phyloP scores from a whole-genome alignment of 352 stramenopile genomes.

The Phytophthora fragariae region DNA sequence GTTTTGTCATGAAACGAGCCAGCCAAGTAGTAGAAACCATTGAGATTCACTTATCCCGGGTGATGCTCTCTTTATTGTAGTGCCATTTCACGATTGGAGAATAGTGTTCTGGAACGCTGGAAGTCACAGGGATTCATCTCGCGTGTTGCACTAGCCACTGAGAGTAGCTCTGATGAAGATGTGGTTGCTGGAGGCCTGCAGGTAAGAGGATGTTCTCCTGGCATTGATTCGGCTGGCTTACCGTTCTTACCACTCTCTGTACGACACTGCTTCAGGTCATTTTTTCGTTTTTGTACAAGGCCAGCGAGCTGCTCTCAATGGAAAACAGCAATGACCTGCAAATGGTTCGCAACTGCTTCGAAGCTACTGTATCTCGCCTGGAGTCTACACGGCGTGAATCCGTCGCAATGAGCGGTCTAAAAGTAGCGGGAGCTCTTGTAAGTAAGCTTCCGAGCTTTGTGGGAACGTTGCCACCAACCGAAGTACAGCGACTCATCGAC shows the following conservation, averaged over 20 bases:
- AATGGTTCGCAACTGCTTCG: constrained; percentile 38
- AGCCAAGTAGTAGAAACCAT: not conserved
- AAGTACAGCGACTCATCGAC: constrained; percentile 42
- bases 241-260: constrained; percentile 8
- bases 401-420: constrained; percentile 63
- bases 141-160: constrained; percentile 26
- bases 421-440: constrained; percentile 63
- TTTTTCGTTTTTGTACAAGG: constrained; percentile 61
- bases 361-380: constrained; percentile 29
- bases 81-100: constrained; percentile 37
- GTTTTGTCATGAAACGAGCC: not conserved
- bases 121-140: constrained; percentile 35
- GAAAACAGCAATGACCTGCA: constrained; percentile 28
- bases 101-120: constrained; percentile 30
- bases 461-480: constrained; percentile 24
- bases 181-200: constrained; percentile 42
- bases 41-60: not conserved
- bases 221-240: not conserved
- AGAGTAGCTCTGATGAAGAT: constrained; percentile 28
- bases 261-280: constrained; percentile 38
- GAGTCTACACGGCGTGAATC: constrained; percentile 35
- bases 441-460: constrained; percentile 58
- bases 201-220: constrained; percentile 20
- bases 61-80: constrained; percentile 15
- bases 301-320: constrained; percentile 31